Evolutionary conservation across 1,284 basidiomycete species (phyloP).

Genomic region (Pyrrhoderma noxium): DNA sequence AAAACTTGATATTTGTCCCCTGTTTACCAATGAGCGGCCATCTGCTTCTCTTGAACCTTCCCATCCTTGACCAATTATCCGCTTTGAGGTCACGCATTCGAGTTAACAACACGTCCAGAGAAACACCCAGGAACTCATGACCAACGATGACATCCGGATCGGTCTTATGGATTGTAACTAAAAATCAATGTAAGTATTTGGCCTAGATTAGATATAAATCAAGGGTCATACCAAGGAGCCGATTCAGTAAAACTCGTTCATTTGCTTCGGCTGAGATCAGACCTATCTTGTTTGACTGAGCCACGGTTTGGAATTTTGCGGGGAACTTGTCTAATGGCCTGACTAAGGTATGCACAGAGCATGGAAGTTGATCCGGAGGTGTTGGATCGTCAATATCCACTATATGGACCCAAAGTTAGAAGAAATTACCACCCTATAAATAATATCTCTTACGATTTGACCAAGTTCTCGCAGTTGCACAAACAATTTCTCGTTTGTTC

Average conservation of each 20-base stretch:
- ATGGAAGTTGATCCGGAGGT: constrained; percentile 80
- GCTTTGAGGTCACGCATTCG: constrained; percentile 87
- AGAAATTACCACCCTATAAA: neutral
- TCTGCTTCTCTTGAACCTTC: constrained; percentile 81
- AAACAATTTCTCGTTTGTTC: constrained; percentile 92
- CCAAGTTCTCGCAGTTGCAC: constrained; percentile 82
- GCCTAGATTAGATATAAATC: neutral
- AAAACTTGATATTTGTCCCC: constrained; percentile 77
- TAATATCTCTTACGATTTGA: constrained; percentile 60
- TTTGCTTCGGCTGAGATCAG: constrained; percentile 72
- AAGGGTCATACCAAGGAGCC: constrained; percentile 59
- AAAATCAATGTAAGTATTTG: neutral
- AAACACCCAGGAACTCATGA: constrained; percentile 91
- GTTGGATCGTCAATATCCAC: constrained; percentile 86
- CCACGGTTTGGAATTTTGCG: constrained; percentile 70
- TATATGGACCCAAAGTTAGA: constrained; percentile 26
- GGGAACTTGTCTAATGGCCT: constrained; percentile 91
- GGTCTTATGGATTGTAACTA: constrained; percentile 76
- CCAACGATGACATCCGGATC: constrained; percentile 96
- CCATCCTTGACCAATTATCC: constrained; percentile 91
- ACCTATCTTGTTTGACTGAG: constrained; percentile 57
- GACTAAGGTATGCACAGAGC: constrained; percentile 84
- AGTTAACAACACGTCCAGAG: constrained; percentile 86
- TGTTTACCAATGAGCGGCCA: constrained; percentile 81
- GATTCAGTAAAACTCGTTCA: constrained; percentile 83